A percentile compares a stretch with the other conserved stretches of the same genome.
phyloP scores from a whole-genome alignment of 108 stramenopile species.

The Fistulifera pelliculosa region DNA sequence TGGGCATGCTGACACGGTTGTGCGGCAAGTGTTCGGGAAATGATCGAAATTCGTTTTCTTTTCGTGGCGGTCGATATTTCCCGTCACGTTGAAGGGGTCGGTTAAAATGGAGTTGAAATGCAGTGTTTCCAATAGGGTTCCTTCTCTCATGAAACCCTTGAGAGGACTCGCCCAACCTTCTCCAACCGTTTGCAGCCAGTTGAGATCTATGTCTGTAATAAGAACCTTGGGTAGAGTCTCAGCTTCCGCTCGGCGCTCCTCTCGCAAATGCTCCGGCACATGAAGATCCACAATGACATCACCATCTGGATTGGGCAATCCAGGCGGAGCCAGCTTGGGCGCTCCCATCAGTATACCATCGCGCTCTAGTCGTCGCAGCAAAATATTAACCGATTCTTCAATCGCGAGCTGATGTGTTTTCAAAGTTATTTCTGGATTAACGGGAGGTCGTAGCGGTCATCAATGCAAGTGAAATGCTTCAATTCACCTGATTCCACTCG shows the following conservation, averaged over 20 bases:
- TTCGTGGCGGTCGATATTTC: constrained; percentile 66
- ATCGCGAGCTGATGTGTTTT: constrained; percentile 89
- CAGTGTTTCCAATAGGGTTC: constrained; percentile 87
- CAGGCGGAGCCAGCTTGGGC: constrained; percentile 76
- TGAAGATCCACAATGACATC: constrained; percentile 90
- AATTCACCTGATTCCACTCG: constrained; percentile 84
- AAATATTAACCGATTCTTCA: constrained; percentile 83
- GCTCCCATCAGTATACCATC: constrained; percentile 93
- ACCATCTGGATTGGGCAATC: constrained; percentile 96
- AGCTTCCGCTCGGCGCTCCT: constrained; percentile 56
- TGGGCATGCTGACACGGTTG: constrained; percentile 83
- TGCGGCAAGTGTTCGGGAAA: constrained; percentile 60
- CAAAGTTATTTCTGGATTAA: constrained; percentile 81
- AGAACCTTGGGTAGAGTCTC: constrained; percentile 87
- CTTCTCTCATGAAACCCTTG: constrained; percentile 98
- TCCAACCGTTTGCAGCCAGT: constrained; percentile 95
- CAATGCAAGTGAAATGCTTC: constrained; percentile 97
- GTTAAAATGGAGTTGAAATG: constrained; percentile 95
- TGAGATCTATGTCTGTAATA: constrained; percentile 95
- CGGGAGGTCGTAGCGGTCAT: constrained; percentile 97
- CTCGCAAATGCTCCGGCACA: constrained; percentile 53
- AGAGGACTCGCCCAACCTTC: constrained; percentile 98
- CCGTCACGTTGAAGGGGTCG: constrained; percentile 93
- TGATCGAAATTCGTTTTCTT: constrained; percentile 71
- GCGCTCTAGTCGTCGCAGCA: constrained; percentile 77